Conservation (phyloP, 2,329 filamentous ascomycete genomes). For the Penicillium olsonii region DNA sequence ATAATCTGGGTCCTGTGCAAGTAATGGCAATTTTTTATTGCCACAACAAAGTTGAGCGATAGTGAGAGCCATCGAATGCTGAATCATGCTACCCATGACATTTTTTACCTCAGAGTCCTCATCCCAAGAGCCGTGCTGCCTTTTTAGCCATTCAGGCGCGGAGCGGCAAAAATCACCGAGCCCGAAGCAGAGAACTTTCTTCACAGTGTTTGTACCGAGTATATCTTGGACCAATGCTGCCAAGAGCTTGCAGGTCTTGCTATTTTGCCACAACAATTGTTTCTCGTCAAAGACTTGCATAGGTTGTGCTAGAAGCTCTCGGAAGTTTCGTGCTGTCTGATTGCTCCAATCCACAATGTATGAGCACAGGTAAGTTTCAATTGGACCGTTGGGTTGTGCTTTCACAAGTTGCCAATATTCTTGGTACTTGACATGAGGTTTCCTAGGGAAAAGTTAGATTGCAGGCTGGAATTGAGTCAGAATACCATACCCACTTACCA, state of each 20-base stretch:
- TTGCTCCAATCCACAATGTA: constrained; percentile 26
- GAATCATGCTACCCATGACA: constrained; percentile 17
- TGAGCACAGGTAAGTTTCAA: constrained; percentile 23
- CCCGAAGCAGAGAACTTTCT: constrained; percentile 23
- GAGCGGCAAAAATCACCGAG: constrained; percentile 23
- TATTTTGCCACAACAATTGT: constrained; percentile 20
- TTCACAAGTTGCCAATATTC: constrained; percentile 24
- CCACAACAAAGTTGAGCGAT: constrained; percentile 21
- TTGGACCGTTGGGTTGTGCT: constrained; percentile 17
- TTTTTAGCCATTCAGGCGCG: constrained; percentile 22
- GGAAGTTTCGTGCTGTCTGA: constrained; percentile 20
- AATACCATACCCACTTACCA: constrained; percentile 20
- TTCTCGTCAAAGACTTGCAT: constrained; percentile 22
- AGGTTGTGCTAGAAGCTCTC: constrained; percentile 22
- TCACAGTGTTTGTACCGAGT: constrained; percentile 17
- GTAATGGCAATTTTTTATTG: constrained; percentile 16
- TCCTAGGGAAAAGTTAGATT: constrained; percentile 20
- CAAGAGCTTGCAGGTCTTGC: constrained; percentile 18
- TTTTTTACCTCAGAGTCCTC: constrained; percentile 14
- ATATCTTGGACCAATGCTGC: constrained; percentile 13
- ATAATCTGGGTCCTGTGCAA: constrained; percentile 22
- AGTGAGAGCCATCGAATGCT: constrained; percentile 25
- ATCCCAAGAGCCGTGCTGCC: constrained; percentile 17
- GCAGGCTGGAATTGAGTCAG: constrained; percentile 8
- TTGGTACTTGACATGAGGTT: constrained; percentile 22